Base-by-base conservation (phyloP, 257 asterid genomes). In the Ocimum tenuiflorum region DNA sequence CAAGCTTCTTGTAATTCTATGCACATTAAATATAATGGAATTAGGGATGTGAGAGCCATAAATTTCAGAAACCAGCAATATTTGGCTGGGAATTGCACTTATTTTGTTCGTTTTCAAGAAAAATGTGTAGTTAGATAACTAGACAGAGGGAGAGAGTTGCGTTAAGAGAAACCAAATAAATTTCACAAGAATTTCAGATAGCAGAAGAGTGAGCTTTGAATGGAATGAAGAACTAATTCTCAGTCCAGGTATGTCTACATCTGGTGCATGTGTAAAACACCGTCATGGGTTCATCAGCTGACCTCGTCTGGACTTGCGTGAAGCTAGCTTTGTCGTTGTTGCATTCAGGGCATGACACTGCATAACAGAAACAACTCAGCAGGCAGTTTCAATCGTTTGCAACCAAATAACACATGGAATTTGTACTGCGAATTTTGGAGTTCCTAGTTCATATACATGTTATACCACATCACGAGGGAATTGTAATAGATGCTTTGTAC, bases 271-370 rank as follows among this genome's bases (percentile, higher is more conserved):
- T 75, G 73, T 80, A 84, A 67, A 84, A 82, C 53, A 68, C 69
- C 3, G 95, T 84, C 87, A 79, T 80, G 0, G 95, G 91, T 54
- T 87, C 91, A 75, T 87, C 95, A 11, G 91, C 89, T 22, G 89
- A 82, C 69, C 91, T 76, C n/a, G 72, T 87, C 75, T 87, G 88
- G 67, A 53, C 59, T 73, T 85, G 88, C 8, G 53, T n/a, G 73
- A 73, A 80, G 55, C 69, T 52, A 52, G 85, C 85, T 72, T 79
- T 81, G 8, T 45, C 73, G 31, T 82, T 80, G 39, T 51, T 19
- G 42, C 91, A 87, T 5, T 55, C 65, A 0, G 84, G 84, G 73
- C 95, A 87, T 0, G 79, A 10, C 46, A 52, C 91, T 84, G 82
- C 75, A 72, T 62, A 62, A 0, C 27, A 47, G 71, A 15, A 72